Percentiles rank a stretch among this genome's conserved stretches.
These are phyloP conservation scores for Fusarium staphyleae DNA, from an alignment of 2,329 filamentous ascomycete species.

Conservation along the genomic window DNA sequence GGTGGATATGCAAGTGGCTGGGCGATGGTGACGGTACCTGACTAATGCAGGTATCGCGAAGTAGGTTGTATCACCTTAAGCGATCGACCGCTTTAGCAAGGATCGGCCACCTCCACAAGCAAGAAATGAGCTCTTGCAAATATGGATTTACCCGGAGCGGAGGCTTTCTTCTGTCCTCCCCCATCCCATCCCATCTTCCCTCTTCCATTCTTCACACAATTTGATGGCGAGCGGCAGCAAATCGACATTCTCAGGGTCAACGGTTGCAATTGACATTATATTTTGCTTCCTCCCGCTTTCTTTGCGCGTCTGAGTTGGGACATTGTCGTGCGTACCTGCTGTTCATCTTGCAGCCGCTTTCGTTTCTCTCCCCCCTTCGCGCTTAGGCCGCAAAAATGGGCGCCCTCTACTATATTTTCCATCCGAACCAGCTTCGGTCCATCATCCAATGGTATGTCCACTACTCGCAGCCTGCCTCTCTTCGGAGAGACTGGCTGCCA, in stretches of 20 bases:
- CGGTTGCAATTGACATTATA: slow-evolving; percentile 33
- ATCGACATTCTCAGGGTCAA: slow-evolving; percentile 31
- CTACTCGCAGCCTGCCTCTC: not conserved
- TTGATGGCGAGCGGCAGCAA: slow-evolving; percentile 28
- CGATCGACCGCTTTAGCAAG: slow-evolving; percentile 31
- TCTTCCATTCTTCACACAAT: slow-evolving; percentile 26
- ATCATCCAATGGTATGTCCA: slow-evolving; percentile 83
- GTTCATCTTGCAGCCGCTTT: slow-evolving; percentile 23
- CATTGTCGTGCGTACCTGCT: slow-evolving; percentile 25
- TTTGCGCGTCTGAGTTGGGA: slow-evolving; percentile 15
- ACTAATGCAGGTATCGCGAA: slow-evolving; percentile 26
- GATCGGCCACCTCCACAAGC: slow-evolving; percentile 23
- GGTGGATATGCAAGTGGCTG: too few relatives aligned
- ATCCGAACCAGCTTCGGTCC: slow-evolving; percentile 78
- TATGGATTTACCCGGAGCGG: slow-evolving; percentile 42
- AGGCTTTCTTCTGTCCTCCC: slow-evolving; percentile 33
- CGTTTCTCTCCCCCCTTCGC: slow-evolving; percentile 13
- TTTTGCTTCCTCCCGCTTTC: slow-evolving; percentile 27
- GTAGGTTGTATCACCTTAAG: not conserved
- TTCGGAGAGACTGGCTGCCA: not conserved
- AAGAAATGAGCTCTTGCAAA: slow-evolving; percentile 42
- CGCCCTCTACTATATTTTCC: slow-evolving; percentile 74
- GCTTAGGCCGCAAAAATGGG: slow-evolving; percentile 57
- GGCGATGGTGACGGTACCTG: not conserved
- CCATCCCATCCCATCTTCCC: slow-evolving; percentile 21